Conservation (phyloP, 2,329 filamentous ascomycete genomes). For the Diatrype stigma region DNA sequence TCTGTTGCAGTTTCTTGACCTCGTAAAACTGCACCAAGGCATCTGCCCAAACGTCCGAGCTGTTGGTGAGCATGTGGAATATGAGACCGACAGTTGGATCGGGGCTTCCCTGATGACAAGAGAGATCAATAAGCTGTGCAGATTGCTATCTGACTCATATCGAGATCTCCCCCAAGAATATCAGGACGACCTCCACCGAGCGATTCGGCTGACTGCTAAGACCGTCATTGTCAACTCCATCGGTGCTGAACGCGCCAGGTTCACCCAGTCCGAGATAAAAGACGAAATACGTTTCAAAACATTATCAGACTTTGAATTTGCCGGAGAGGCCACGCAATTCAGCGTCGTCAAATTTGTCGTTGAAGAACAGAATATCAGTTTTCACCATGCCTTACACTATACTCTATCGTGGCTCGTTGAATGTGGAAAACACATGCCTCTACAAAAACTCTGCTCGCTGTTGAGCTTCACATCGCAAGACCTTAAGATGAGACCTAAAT, state of each 20-base stretch:
- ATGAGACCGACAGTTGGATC: conserved; percentile 98
- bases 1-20: conserved; percentile 87
- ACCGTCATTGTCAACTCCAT: conserved; percentile 84
- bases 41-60: conserved; percentile 93
- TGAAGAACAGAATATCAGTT: conserved; percentile 87
- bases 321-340: conserved; percentile 52
- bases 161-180: conserved; percentile 63
- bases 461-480: conserved; percentile 70
- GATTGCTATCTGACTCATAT: conserved; percentile 86
- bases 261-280: conserved; percentile 83
- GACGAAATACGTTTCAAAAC: conserved; percentile 79
- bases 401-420: conserved; percentile 95
- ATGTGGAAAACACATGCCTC: conserved; percentile 71
- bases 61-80: conserved; percentile 93
- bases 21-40: conserved; percentile 93
- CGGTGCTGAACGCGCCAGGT: conserved; percentile 81
- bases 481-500: conserved; percentile 59
- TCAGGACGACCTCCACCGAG: conserved; percentile 60
- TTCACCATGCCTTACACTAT: conserved; percentile 95
- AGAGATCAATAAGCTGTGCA: conserved; percentile 89
- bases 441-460: conserved; percentile 61
- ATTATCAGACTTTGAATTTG: conserved; percentile 76
- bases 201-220: conserved; percentile 72
- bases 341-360: conserved; percentile 82
- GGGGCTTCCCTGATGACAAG: conserved; percentile 90